These are phyloP conservation scores for Pythium pectinolyticum DNA, from an alignment of 352 stramenopile species.

Conservation along the genomic window DNA sequence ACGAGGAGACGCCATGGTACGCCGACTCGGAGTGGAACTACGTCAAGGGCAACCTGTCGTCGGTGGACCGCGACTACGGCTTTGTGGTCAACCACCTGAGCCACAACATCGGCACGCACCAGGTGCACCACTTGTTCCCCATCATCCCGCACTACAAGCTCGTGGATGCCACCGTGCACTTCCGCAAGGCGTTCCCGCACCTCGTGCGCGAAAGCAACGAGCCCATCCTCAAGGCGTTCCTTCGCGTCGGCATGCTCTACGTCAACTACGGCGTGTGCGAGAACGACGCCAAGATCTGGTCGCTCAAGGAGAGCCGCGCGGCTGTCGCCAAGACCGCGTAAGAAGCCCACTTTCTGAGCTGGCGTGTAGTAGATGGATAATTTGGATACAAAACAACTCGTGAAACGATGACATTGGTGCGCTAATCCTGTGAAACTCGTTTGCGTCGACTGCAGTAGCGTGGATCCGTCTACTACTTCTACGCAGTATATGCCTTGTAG, in stretches of 20 bases:
- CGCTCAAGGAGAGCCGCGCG: slow-evolving; percentile 51
- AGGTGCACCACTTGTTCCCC: slow-evolving; percentile 85
- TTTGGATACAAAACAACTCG: too few species aligned
- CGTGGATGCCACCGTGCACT: slow-evolving; percentile 55
- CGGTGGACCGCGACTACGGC: slow-evolving; percentile 79
- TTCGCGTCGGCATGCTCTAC: slow-evolving; percentile 60
- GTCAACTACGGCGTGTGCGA: slow-evolving; percentile 72
- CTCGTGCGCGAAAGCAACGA: slow-evolving; percentile 69
- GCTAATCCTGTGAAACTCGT: too few species aligned
- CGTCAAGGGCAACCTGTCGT: slow-evolving; percentile 82
- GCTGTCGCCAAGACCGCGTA: slow-evolving; percentile 28
- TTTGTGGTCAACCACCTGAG: slow-evolving; percentile 78
- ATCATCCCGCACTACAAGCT: slow-evolving; percentile 89
- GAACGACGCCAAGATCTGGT: slow-evolving; percentile 62
- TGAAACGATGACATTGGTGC: too few species aligned
- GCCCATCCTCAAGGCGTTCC: slow-evolving; percentile 69
- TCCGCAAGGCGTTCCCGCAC: slow-evolving; percentile 68
- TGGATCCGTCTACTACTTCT: neutral
- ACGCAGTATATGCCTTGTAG: neutral
- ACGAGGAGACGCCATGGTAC: slow-evolving; percentile 84
- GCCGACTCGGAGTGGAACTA: slow-evolving; percentile 83
- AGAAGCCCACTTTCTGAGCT: too few species aligned
- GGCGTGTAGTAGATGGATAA: too few species aligned
- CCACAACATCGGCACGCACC: slow-evolving; percentile 88
- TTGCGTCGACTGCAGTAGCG: too few species aligned